Evolutionary conservation across 2,329 filamentous ascomycete species (phyloP), one percentile per base, ranked within the genome.

Genomic region (Cercospora sp.): DNA sequence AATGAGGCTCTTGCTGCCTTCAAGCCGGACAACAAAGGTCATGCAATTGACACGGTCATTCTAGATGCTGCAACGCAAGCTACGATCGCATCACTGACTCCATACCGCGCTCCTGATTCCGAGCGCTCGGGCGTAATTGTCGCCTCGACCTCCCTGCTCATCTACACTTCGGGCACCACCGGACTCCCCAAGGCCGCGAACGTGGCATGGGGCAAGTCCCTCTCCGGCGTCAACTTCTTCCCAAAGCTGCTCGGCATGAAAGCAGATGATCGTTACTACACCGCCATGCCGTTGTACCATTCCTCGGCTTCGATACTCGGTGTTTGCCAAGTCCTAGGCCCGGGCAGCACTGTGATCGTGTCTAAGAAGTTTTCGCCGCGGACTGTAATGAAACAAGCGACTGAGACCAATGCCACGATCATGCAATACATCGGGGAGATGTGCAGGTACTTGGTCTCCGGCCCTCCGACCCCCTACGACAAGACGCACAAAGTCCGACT

Each of bases 351-450:
- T 0, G 82, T 94, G 62, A 87, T 91, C 28, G 80, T 97, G 16
- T 91, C 91, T 58, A 88, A 87, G 73, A 91, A 90, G 74, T 96
- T 97, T 81, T 93, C 91, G 2, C 91, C 90, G 2, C 86, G 86
- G 69, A 87, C 84, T 1, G 95, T 94, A 80, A 95, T 92, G 90
- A 82, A 87, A 16, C 91, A 94, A 64, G 90, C 90, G 16, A 86
- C 90, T n/a, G 85, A 86, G 55, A 87, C 86, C 60, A 82, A 89
- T 8, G 90, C 92, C 20, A 95, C 91, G 1, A 84, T 89, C 3
- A 90, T 96, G 69, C 92, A 96, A 77, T 97, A 97, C 76, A 93
- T 97, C 13, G 93, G 93, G 63, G 93, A 97, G 79, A 94, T 92
- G 0, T 90, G 92, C 71, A 89, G 93, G 5, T 97, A 97, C 78